Conservation (phyloP, 2,329 filamentous ascomycete genomes). For the Sarocladium oryzae region DNA sequence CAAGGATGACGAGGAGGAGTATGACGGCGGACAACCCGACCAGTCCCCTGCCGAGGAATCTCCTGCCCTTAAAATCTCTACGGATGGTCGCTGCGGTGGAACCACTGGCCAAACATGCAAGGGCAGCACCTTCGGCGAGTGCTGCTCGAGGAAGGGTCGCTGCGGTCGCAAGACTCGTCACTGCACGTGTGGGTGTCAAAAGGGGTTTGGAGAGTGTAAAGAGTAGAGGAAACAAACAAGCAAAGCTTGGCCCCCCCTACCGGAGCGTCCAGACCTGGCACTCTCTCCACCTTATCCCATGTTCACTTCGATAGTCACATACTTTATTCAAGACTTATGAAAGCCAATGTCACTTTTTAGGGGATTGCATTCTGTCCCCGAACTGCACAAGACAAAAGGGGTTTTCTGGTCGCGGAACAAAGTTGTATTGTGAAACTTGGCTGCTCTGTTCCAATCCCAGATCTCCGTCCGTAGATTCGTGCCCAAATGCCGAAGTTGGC, state of each 20-base stretch:
- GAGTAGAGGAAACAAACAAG: slow-evolving; percentile 10
- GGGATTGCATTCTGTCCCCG: not conserved
- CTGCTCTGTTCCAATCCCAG: not conserved
- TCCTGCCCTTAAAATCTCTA: slow-evolving; percentile 23
- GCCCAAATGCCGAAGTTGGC: not conserved
- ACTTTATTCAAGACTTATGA: not conserved
- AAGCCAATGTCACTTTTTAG: not conserved
- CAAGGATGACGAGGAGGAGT: slow-evolving; percentile 1
- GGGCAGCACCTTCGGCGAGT: slow-evolving; percentile 34
- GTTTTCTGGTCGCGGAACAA: slow-evolving; percentile 1
- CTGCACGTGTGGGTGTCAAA: slow-evolving; percentile 31
- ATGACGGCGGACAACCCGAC: slow-evolving; percentile 1
- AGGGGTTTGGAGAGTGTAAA: slow-evolving; percentile 27
- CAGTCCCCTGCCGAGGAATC: not conserved
- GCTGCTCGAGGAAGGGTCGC: slow-evolving; percentile 34
- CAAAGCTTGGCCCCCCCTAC: no score
- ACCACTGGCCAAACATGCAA: slow-evolving; percentile 32
- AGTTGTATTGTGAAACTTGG: slow-evolving; percentile 2
- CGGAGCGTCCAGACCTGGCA: no score
- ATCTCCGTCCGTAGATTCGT: not conserved
- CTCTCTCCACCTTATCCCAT: no score
- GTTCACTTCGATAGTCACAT: not conserved
- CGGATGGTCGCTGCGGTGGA: slow-evolving; percentile 35
- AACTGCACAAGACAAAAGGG: not conserved
- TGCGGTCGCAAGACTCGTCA: slow-evolving; percentile 31